Evolutionary conservation across 805 yeast species (phyloP).

Genomic region (Sugiyamaella chiloensis): DNA sequence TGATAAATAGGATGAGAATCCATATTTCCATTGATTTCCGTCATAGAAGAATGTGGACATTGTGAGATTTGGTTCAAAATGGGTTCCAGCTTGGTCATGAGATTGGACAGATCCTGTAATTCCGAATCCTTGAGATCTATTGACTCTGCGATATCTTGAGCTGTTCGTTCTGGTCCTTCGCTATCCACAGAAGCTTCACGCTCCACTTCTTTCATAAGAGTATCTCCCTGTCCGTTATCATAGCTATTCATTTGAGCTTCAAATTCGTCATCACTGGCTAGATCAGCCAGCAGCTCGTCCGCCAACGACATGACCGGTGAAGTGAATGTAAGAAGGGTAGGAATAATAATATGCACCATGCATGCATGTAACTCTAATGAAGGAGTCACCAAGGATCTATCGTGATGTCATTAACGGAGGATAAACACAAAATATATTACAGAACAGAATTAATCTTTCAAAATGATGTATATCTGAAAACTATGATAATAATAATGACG

Average conservation of each 20-base stretch:
- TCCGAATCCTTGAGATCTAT: constrained; percentile 14
- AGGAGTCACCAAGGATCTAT: too few relatives aligned
- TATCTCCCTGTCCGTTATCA: constrained; percentile 13
- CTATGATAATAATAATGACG: too few relatives aligned
- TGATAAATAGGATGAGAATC: constrained; percentile 43
- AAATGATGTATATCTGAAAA: too few relatives aligned
- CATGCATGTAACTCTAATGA: too few relatives aligned
- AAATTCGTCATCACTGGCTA: constrained; percentile 30
- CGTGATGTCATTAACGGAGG: too few relatives aligned
- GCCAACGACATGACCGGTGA: constrained; percentile 37
- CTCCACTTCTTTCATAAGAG: constrained; percentile 1
- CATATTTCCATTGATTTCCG: constrained; percentile 27
- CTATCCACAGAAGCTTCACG: constrained; percentile 1
- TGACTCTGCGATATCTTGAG: constrained; percentile 16
- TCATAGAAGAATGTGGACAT: background rate
- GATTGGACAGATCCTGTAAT: constrained; percentile 18
- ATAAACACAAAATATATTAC: too few relatives aligned
- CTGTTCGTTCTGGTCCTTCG: constrained; percentile 5
- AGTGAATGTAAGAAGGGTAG: too few relatives aligned
- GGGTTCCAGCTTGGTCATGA: constrained; percentile 24
- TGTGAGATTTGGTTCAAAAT: constrained; percentile 16
- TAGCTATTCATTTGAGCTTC: constrained; percentile 13
- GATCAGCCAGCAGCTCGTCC: constrained; percentile 40
- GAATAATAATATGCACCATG: too few relatives aligned
- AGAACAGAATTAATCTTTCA: too few relatives aligned